Evolutionary conservation across 768 basidiomycete species (phyloP), one percentile per base, ranked within the genome.

Genomic region (Psilocybe sp.): DNA sequence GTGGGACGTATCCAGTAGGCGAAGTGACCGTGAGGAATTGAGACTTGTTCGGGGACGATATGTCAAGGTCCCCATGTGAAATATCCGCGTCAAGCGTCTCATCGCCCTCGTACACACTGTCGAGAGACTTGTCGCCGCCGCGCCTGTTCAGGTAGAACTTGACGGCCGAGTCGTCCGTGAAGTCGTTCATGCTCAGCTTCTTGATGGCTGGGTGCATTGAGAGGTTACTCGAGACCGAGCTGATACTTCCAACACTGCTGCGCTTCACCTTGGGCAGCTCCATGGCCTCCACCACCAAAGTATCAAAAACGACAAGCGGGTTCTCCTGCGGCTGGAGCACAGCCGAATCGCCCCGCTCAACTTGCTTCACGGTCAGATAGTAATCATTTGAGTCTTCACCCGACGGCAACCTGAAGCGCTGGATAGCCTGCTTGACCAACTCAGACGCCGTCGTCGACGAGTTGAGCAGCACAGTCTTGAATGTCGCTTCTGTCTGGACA

Each of bases 391-490:
- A 74, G 32, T 78, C 71, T 40, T 81, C 84, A 5, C 77, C 81
- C 1, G 76, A 69, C 0, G 87, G 82, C 4, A 98, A 72, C 31
- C 91, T 75, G 82, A 99, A 98, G 6, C 97, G 84, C 66, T 98
- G 96, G 48, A 94, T 86, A 5, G 95, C 92, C 71, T 99, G 97
- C 49, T 81, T 79, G 44, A 98, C 80, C 37, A 99, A 81, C 51
- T 97, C 96, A 0, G 76, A 70, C 0, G 92, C 81, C 0, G 87
- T 89, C 0, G 96, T 98, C 1, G 84, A 84, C 4, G 88, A 74
- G 60, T 95, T 98, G 49, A 98, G 79, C 14, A 98, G 70, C 1
- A 96, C 97, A 5, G 97, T 98, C 74, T 98, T 98, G 79, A 99
- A 99, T 5, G 96, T 97, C 2, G 94, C 92, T 59, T 98, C 95